Base-by-base conservation (phyloP, 371 early-diverging fungal genomes). In the Mucor velutinosus region DNA sequence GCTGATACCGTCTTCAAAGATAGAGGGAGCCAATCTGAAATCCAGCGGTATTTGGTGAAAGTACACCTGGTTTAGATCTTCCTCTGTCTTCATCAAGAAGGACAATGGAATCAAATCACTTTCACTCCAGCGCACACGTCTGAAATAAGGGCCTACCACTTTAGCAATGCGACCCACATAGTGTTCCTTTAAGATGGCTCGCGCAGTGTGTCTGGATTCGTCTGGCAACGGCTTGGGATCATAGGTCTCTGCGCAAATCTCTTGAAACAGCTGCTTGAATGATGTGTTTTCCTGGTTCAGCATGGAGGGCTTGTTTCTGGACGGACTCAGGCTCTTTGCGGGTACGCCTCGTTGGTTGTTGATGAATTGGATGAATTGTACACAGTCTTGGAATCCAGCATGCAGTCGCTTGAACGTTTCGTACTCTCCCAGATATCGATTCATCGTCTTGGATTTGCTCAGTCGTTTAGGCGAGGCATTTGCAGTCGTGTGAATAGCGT, bases 341-440 rank as follows among this genome's bases (percentile, higher is more conserved):
- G 76, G 75, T 7, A 79, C 41, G 19, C 81, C 81, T 7, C 81
- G 64, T 59, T 64, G 62, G 21, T 71, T 77, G 49, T 76, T 69
- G 21, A 65, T 29, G 55, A 72, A 77, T 11, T 79, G 71, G 7
- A 79, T 67, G 14, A 67, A 65, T 0, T 45, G 55, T 1, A 51
- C 27, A 21, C 70, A 32, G 10, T 65, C 56, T 19, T 47, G 69
- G 29, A 80, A 33, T 2, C 66, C 65, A 53, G 59, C 60, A 37
- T 78, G 75, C 17, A 73, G 53, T 21, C 82, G 69, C 25, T 76
- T 76, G 21, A 79, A 79, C 29, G 70, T 74, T 33, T 79, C 80
- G 11, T 69, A 70, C 51, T 82, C 78, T 0, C 60, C 58, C 6
- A 51, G 5, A 56, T 66, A 66, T n/a, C 55, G 55, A 49, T 21